Base-by-base conservation (phyloP, 2,329 filamentous ascomycete species). In the Tolypocladium paradoxum region DNA sequence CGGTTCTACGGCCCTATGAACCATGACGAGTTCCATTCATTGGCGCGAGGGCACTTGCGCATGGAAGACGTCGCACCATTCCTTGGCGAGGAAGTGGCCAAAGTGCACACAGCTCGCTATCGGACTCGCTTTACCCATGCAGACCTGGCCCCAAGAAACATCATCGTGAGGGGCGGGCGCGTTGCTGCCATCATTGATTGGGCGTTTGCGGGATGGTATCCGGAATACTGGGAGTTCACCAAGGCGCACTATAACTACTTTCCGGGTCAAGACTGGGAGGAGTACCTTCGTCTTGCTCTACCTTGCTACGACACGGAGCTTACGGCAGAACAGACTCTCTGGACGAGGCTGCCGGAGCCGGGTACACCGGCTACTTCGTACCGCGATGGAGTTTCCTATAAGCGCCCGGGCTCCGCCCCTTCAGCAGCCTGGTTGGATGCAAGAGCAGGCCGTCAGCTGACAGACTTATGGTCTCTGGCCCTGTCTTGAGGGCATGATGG, bases 201-300 rank as follows among this genome's bases (percentile, higher is more conserved):
- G 63, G 65, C 37, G 5, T 64, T 64, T 57, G 54, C 69, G 3
- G 69, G 70, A 52, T 68, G 65, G 62, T 67, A 66, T 54, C 65
- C 64, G 1, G 64, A 67, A 50, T 66, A 66, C 54, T 68, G 62
- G 65, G 64, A 66, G 53, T 58, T 53, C 33, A 54, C 49, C 6
- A 66, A 61, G 58, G 60, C 60, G 46, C 58, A 65, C 54, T 66
- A 61, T 35, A 56, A 58, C 53, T 57, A 29, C 35, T 54, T 57
- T 22, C 47, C 37, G 2, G 33, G 12, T 5, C 43, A 60, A 18
- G 57, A 58, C 27, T 63, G 58, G 61, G 54, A 56, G 18, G 56
- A 61, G 22, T 52, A 56, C 22, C 46, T 67, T 46, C 51, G 52
- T 29, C 24, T 45, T n/a, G 56, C 55, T 34, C 49, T 65, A 8